Conservation (phyloP, 345 rosid species). For the Salix viminalis region DNA sequence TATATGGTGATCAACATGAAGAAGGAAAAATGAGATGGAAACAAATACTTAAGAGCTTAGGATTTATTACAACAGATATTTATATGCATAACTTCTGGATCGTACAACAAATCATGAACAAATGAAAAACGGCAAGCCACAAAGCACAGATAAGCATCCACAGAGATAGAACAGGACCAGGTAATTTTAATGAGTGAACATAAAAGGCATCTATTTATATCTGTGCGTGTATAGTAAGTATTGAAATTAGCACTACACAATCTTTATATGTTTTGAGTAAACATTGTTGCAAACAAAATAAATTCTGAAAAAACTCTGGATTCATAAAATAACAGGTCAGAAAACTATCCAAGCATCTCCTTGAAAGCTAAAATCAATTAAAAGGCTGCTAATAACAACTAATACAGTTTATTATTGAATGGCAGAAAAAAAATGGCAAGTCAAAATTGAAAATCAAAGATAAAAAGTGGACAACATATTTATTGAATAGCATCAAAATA, state of each 20-base stretch:
- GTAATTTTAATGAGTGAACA: background rate
- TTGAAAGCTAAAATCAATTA: background rate
- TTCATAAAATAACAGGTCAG: background rate
- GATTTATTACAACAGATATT: background rate
- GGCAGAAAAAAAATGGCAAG: background rate
- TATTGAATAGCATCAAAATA: background rate
- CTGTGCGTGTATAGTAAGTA: background rate
- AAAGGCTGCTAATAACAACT: background rate
- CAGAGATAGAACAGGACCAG: background rate
- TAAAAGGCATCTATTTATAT: background rate
- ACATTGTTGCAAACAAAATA: background rate
- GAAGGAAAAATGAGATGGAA: background rate
- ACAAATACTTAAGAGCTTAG: background rate
- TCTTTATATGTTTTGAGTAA: background rate
- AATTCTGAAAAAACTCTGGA: background rate
- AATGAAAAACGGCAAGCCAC: background rate
- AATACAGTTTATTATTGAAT: background rate
- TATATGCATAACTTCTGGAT: background rate
- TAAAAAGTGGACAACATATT: background rate
- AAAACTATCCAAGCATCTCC: background rate
- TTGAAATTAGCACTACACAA: background rate
- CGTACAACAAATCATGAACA: background rate
- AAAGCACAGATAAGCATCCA: background rate
- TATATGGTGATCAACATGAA: background rate
- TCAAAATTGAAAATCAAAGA: background rate